Base-by-base conservation (phyloP, 2,329 filamentous ascomycete species). In the Neofusicoccum kwambonambiense region DNA sequence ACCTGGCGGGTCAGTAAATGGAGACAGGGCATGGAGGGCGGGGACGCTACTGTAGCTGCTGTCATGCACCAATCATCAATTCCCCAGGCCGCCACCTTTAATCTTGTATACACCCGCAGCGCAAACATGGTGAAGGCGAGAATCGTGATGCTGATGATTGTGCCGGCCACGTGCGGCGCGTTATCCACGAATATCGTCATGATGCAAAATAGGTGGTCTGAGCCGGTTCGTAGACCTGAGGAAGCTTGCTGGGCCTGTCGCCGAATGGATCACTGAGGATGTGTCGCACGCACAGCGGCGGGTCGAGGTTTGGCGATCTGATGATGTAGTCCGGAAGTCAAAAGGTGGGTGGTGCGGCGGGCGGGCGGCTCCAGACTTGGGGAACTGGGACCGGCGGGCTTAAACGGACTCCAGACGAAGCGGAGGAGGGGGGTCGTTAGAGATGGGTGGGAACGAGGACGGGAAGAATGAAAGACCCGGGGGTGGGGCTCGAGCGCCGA, bases 61-160 rank as follows among this genome's bases (percentile, higher is more conserved):
- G 45, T 34, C 71, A 76, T 76, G 3, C 69, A 67, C 70, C 70
- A 74, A 34, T 76, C 74, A 39, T 76, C 74, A 8, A 70, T 62
- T 5, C 72, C 74, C 69, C 73, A 76, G 11, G 68, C 66, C 9
- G 65, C 51, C 31, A 65, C 68, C 22, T 62, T 67, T 11, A 71
- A 22, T 17, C 70, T 54, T 15, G 68, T 69, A 47, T 72, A 69
- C 3, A 68, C 56, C 9, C 70, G 70, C 41, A 72, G 63, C 3
- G 41, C 65, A 52, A 68, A 70, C 4, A 67, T 62, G 3, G 67
- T 49, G 51, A 67, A 70, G 5, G 68, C 68, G 12, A 71, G 49
- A 15, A 66, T 44, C 13, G 66, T 67, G 22, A 68, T 65, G 9
- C 52, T 62, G 27, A 72, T 64, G 19, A 72, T 65, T 4, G 69